Base-by-base conservation (phyloP, 2,329 filamentous ascomycete genomes). In the Aspergillus vadensis region DNA sequence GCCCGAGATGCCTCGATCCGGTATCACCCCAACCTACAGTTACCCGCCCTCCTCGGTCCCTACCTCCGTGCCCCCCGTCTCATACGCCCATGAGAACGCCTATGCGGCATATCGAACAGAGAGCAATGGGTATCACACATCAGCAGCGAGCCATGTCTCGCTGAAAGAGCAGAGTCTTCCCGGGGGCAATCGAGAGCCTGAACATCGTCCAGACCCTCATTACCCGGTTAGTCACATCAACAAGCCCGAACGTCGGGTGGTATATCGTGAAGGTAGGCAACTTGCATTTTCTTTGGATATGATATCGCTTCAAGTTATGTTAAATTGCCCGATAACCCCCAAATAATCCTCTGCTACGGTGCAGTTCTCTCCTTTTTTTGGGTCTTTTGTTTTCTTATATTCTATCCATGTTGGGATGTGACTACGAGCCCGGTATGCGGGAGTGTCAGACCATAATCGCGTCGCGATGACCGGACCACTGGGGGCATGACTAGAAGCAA, bases 241-340 rank as follows among this genome's bases (percentile, higher is more conserved):
- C 38, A 63, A 62, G 49, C 66, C 64, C 15, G 63, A 66, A 50
- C 59, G 59, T 55, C 63, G 59, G 43, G 63, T 50, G 41, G 48
- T 65, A 21, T 69, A 69, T 68, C 67, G 61, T 51, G 71, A 74
- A 64, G 69, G 73, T 75, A 69, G 60, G 70, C 41, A 17, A 50
- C 23, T 38, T 55, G 12, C 7, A 49, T 38, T 12, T 62, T 59
- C 49, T 49, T 53, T 32, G 57, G 32, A 6, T 36, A 53, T 63
- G 23, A 27, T 43, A 19, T 43, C 44, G 44, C 44, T 30, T 17
- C 21, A 15, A 27, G 17, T 30, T 47, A 15, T 15, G 14, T 49
- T 30, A 27, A 49, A n/a, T 49, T 49, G 5, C 14, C 21, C 43
- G 57, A 25, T 15, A 36, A 12, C 27, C 25, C 25, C 48, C 32